Evolutionary conservation across 805 yeast genomes (phyloP), one percentile per base, ranked within the genome.

Genomic region (Suhomyces tanzawaensis): DNA sequence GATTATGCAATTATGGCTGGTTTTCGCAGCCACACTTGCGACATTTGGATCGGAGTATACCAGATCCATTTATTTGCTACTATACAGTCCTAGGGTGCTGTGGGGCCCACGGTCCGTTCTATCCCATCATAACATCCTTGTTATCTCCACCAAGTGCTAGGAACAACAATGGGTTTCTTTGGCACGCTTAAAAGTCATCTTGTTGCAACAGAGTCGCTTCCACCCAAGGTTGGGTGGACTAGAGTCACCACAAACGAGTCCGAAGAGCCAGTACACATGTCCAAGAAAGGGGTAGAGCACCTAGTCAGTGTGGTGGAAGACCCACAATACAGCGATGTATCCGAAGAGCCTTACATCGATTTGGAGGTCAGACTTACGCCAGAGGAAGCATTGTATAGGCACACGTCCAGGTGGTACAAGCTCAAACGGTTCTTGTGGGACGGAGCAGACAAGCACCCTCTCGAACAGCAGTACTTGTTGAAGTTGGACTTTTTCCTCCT

Each of bases 381-480:
- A n/a, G 51, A 47, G 27, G 60, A 60, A 33, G 19, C 43, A 9
- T 41, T 45, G 11, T 41, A 48, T 23, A 42, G 64, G 19, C 36
- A 47, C 14, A 49, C 36, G 9, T 50, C 58, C 1, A 33, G 30
- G 25, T 43, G 51, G 53, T 59, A 51, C 41, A 49, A 49, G 24
- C 34, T 58, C 24, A 52, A 47, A 36, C 44, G 31, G 21, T 62
- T 62, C 30, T 36, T 63, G 6, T 66, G 71, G 69, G 71, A 66
- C 44, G 64, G 65, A 3, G 47, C 55, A 1, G 71, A 58, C 18
- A 62, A 60, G 42, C 68, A 64, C 41, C 67, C 68, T 5, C 51
- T 49, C 25, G 71, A 66, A 41, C 60, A 57, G 44, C 48, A 40
- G 32, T 64, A 61, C 39, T 47, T 66, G 44, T 16, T 53, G 34